Conservation (phyloP, 148 eudicot genomes). For the Selenicereus undatus region DNA sequence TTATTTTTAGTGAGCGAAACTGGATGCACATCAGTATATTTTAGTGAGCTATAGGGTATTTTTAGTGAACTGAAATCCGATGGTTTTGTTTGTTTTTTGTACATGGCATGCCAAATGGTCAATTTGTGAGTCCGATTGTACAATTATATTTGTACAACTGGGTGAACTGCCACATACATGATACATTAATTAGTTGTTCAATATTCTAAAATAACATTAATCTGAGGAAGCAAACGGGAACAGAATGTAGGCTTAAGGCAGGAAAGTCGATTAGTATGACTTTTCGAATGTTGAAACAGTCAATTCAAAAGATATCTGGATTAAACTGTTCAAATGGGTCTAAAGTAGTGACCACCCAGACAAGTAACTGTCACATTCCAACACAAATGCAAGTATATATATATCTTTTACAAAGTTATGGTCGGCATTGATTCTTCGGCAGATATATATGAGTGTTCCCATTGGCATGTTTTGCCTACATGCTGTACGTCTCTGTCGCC, state of each 20-base stretch:
- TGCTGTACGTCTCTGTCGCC: constrained; percentile 6
- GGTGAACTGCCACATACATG: too few species aligned
- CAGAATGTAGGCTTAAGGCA: background rate
- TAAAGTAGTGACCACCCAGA: background rate
- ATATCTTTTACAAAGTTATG: constrained; percentile 11
- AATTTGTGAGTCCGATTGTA: too few species aligned
- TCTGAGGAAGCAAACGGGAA: background rate
- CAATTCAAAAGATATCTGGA: too few species aligned
- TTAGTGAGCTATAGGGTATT: too few species aligned
- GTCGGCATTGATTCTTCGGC: constrained; percentile 18
- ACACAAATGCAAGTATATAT: background rate
- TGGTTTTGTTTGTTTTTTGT: too few species aligned
- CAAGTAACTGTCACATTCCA: background rate
- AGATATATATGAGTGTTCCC: background rate
- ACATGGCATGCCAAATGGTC: too few species aligned
- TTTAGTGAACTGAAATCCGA: too few species aligned
- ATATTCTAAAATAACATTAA: too few species aligned
- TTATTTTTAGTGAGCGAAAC: too few species aligned
- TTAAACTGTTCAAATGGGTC: background rate
- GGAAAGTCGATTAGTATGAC: background rate
- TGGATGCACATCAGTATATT: too few species aligned
- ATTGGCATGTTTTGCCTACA: background rate
- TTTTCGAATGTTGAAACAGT: background rate
- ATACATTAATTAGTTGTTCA: too few species aligned
- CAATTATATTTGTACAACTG: too few species aligned